A percentile compares a stretch with the other conserved stretches of the same genome.
phyloP scores from a whole-genome alignment of 176 grass and related monocot genomes.

The Microstegium vimineum region DNA sequence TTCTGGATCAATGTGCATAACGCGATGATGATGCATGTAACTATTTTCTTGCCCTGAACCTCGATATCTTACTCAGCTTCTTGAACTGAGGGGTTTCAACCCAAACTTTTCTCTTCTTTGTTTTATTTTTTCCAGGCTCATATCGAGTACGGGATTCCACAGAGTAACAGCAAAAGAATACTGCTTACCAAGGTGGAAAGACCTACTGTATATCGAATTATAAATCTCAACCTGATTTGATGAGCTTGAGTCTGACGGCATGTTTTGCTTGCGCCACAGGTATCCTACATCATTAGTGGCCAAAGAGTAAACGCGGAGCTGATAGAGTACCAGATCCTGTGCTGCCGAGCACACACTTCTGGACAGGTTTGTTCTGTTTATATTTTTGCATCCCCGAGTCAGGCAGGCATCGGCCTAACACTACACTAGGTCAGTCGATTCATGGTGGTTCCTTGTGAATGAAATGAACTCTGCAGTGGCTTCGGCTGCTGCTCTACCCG shows the following conservation, averaged over 20 bases:
- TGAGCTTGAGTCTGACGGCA: background rate
- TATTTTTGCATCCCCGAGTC: too few species aligned
- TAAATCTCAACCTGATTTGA: background rate
- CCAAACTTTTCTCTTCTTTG: background rate
- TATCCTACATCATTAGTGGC: constrained; percentile 61
- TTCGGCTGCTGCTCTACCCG: constrained; percentile 55
- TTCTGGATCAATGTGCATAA: constrained; percentile 99
- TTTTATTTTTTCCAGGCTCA: constrained; percentile 82
- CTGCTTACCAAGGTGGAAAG: constrained; percentile 61
- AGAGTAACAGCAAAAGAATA: constrained; percentile 63
- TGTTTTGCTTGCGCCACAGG: constrained; percentile 34
- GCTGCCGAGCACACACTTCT: constrained; percentile 55
- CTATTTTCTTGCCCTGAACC: constrained; percentile 16
- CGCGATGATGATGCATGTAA: constrained; percentile 99
- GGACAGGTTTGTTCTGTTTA: constrained; percentile 61
- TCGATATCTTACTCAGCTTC: background rate
- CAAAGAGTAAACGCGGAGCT: constrained; percentile 67
- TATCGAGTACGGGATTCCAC: constrained; percentile 60
- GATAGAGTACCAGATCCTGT: constrained; percentile 69
- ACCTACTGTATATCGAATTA: background rate
- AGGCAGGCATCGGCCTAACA: too few species aligned
- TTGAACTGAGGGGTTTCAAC: background rate
- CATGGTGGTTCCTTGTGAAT: constrained; percentile 1
- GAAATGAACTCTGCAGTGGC: constrained; percentile 64
- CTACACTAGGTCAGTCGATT: background rate